Percentiles rank a stretch among this genome's conserved stretches.
phyloP scores from a whole-genome alignment of 768 basidiomycete genomes.

The Leccinum broughii region DNA sequence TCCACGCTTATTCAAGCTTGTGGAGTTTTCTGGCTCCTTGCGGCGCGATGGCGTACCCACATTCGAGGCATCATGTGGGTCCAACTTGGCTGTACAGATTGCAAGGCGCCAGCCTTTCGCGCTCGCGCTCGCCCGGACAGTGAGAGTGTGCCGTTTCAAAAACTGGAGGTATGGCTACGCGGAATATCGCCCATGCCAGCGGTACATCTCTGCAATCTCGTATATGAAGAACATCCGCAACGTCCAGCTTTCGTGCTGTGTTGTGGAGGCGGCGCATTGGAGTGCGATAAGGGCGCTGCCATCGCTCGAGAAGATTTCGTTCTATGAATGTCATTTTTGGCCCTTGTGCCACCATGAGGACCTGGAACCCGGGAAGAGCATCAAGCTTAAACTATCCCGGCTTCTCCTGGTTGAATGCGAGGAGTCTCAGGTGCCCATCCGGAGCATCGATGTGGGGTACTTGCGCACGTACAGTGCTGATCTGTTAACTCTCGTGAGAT shows the following conservation, averaged over 20 bases:
- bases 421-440: neutral
- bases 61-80: neutral
- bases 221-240: slow-evolving; percentile 23
- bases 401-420: neutral
- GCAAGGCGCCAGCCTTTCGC: neutral
- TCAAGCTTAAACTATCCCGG: neutral
- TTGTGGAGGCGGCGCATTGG: slow-evolving; percentile 20
- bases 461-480: neutral
- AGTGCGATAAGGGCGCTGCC: slow-evolving; percentile 7
- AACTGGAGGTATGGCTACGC: neutral
- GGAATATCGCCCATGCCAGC: neutral
- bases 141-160: slow-evolving; percentile 1
- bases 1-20: too few species aligned
- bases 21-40: slow-evolving; percentile 5
- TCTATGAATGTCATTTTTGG: neutral
- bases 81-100: neutral
- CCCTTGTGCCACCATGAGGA: neutral
- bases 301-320: slow-evolving; percentile 20
- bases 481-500: too few species aligned
- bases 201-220: neutral
- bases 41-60: neutral
- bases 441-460: neutral
- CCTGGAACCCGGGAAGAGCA: neutral
- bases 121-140: neutral
- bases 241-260: slow-evolving; percentile 11